Evolutionary conservation across 225 moss, liverwort and hornwort species (phyloP).

Genomic region (Physcomitrellopsis africana): DNA sequence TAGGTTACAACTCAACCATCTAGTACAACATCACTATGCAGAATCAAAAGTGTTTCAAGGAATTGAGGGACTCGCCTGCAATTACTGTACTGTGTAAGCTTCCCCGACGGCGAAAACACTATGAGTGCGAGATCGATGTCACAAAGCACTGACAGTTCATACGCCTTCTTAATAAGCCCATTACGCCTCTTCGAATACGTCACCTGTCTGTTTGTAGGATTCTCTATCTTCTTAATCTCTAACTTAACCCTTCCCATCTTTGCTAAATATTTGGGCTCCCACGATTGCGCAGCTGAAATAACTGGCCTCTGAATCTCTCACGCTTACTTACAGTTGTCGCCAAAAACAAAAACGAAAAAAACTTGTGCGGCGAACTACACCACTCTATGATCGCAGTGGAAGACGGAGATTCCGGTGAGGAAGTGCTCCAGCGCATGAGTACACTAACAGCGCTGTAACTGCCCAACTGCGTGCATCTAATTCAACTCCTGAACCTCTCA

Average conservation of each 20-base stretch:
- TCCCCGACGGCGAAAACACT: slow-evolving; percentile 66
- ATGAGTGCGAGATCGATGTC: slow-evolving; percentile 69
- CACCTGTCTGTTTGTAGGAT: slow-evolving; percentile 68
- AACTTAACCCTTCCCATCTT: slow-evolving; percentile 65
- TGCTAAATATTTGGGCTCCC: background rate
- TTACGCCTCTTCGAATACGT: slow-evolving; percentile 68
- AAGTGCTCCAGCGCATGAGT: no score
- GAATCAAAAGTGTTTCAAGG: no score
- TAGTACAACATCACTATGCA: background rate
- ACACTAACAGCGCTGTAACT: no score
- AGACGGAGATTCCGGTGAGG: no score
- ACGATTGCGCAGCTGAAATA: background rate
- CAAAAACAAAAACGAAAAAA: background rate
- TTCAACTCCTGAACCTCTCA: no score
- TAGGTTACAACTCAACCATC: slow-evolving; percentile 6
- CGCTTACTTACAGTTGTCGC: background rate
- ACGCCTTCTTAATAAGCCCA: slow-evolving; percentile 70
- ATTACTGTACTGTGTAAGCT: slow-evolving; percentile 64
- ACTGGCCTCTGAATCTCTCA: no score
- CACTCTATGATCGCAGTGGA: background rate
- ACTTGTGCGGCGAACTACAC: background rate
- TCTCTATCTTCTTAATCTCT: slow-evolving; percentile 77
- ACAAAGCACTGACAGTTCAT: slow-evolving; percentile 63
- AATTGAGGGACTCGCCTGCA: slow-evolving; percentile 50
- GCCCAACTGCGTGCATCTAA: no score